A percentile compares a stretch with the other conserved stretches of the same genome.
phyloP scores from a whole-genome alignment of 2,329 filamentous ascomycete genomes.

The Cercospora beticola region DNA sequence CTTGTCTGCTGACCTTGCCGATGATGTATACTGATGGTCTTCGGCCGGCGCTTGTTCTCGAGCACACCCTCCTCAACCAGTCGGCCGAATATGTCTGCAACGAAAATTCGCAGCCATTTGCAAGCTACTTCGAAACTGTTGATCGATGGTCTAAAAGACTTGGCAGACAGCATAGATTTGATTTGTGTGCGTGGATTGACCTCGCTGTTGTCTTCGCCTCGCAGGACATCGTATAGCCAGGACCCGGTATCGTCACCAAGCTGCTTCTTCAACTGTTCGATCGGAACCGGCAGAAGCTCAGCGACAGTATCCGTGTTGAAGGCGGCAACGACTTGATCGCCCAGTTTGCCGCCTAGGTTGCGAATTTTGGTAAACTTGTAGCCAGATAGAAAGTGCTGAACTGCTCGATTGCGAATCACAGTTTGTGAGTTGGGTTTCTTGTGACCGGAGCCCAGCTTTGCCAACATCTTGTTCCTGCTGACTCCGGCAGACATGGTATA shows the following conservation, averaged over 20 bases:
- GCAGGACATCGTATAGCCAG: slow-evolving; percentile 82
- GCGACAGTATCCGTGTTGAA: slow-evolving; percentile 79
- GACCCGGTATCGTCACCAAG: slow-evolving; percentile 79
- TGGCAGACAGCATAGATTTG: slow-evolving; percentile 96
- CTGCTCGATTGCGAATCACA: slow-evolving; percentile 82
- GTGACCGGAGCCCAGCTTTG: slow-evolving; percentile 86
- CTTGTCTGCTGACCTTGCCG: slow-evolving; percentile 70
- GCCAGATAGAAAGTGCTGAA: slow-evolving; percentile 72
- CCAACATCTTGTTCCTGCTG: slow-evolving; percentile 89
- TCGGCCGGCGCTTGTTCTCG: slow-evolving; percentile 82
- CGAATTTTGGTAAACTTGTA: slow-evolving; percentile 96
- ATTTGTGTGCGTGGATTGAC: slow-evolving; percentile 90
- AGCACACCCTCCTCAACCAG: slow-evolving; percentile 87
- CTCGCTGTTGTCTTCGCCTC: slow-evolving; percentile 82
- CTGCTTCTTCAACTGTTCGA: slow-evolving; percentile 74
- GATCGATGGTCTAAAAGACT: slow-evolving; percentile 86
- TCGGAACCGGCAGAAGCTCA: slow-evolving; percentile 68
- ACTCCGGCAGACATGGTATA: slow-evolving; percentile 94
- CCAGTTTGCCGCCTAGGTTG: slow-evolving; percentile 91
- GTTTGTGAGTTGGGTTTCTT: slow-evolving; percentile 96
- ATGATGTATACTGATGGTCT: slow-evolving; percentile 81
- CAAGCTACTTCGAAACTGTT: slow-evolving; percentile 73
- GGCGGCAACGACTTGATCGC: slow-evolving; percentile 76
- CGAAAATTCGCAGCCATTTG: slow-evolving; percentile 88
- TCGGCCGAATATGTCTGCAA: slow-evolving; percentile 83